A percentile compares a stretch with the other conserved stretches of the same genome.
Conservation (phyloP, 2,329 filamentous ascomycete genomes). For the Rhinocladiella similis region DNA sequence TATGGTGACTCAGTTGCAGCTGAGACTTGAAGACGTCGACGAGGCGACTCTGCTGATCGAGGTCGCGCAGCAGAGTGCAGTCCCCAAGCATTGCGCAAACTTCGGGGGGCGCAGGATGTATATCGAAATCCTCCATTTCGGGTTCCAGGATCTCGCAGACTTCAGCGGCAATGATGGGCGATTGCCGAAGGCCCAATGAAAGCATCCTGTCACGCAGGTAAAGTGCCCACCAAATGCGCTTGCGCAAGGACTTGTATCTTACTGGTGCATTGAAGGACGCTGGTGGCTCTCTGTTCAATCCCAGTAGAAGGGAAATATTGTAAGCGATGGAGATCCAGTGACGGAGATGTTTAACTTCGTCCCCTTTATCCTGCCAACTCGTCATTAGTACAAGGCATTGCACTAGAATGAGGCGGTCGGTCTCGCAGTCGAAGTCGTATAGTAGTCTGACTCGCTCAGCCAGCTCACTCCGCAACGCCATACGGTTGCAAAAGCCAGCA, state of each 20-base stretch:
- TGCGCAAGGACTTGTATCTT: constrained; percentile 78
- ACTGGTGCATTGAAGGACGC: constrained; percentile 69
- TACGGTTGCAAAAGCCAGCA: constrained; percentile 65
- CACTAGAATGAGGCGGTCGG: constrained; percentile 81
- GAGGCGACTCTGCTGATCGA: constrained; percentile 9
- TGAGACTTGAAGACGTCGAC: constrained; percentile 8
- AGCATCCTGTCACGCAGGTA: constrained; percentile 92
- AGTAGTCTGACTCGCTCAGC: constrained; percentile 57
- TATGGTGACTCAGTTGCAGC: constrained; percentile 7
- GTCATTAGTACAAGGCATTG: constrained; percentile 90
- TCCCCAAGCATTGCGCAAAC: constrained; percentile 61
- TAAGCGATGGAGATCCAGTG: constrained; percentile 99
- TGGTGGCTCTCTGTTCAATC: constrained; percentile 81
- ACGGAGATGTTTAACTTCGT: constrained; percentile 97
- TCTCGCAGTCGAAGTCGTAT: constrained; percentile 93
- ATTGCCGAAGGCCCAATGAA: constrained; percentile 86
- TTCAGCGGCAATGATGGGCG: constrained; percentile 86
- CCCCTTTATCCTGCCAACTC: constrained; percentile 95
- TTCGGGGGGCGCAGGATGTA: neutral
- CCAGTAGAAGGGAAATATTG: constrained; percentile 87
- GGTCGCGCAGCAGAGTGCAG: constrained; percentile 3
- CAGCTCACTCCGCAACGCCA: constrained; percentile 47
- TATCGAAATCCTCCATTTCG: constrained; percentile 12
- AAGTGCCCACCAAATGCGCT: constrained; percentile 95
- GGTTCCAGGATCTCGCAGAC: constrained; percentile 36